Conservation (phyloP, 176 grass and related monocot species). For the Carex scoparia region DNA sequence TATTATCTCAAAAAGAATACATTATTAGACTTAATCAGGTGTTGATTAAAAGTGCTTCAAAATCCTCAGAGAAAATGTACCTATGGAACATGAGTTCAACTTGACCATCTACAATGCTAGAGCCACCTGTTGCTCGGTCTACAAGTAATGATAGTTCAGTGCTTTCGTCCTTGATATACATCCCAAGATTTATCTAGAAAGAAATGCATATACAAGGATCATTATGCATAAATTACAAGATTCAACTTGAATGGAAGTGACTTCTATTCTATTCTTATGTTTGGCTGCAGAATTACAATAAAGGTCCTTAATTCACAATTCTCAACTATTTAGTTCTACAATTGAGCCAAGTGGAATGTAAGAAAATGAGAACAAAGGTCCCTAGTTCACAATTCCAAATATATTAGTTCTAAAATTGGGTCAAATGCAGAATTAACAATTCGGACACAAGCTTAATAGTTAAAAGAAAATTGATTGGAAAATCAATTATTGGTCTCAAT, state of each 20-base stretch:
- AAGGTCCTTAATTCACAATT: neutral
- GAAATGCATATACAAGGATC: neutral
- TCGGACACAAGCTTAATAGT: neutral
- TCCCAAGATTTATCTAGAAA: slow-evolving; percentile 43
- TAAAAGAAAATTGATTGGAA: slow-evolving; percentile 1
- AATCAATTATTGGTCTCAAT: neutral
- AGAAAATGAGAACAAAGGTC: neutral
- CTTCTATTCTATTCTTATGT: neutral
- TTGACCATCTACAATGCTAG: slow-evolving; percentile 48
- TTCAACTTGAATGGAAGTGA: neutral
- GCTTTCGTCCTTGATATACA: slow-evolving; percentile 33
- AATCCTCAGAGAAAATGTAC: neutral
- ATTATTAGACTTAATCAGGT: slow-evolving; percentile 1
- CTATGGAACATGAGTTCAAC: slow-evolving; percentile 52
- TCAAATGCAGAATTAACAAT: slow-evolving; percentile 2
- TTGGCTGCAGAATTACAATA: neutral
- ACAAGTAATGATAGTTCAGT: slow-evolving; percentile 48
- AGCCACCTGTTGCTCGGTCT: slow-evolving; percentile 44
- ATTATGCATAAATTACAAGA: neutral
- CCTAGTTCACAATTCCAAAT: neutral
- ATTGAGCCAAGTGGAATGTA: neutral
- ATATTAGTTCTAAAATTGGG: neutral
- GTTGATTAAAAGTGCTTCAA: neutral
- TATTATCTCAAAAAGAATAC: slow-evolving; percentile 10
- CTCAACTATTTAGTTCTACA: neutral